Conservation (phyloP, 129 eudicot species). For the Oenanthe sinensis region DNA sequence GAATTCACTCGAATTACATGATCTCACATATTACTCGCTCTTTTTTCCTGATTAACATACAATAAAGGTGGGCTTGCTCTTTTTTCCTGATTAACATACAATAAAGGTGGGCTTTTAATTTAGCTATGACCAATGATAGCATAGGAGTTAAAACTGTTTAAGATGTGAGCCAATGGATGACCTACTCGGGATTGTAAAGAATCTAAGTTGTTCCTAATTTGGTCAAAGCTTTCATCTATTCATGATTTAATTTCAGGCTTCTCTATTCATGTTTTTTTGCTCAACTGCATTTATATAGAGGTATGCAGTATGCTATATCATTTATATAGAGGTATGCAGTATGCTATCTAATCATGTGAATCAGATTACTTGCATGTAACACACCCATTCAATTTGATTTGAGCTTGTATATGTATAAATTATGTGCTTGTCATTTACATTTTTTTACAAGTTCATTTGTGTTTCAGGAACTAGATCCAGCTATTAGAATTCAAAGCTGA, state of each 20-base stretch:
- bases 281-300: not conserved
- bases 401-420: not conserved
- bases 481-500: not conserved
- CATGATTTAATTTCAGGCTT: not conserved
- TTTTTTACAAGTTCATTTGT: not conserved
- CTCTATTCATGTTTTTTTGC: not conserved
- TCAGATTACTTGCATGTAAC: not conserved
- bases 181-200: not conserved
- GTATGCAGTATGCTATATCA: not conserved
- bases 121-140: not conserved
- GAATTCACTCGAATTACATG: not conserved
- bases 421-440: not conserved
- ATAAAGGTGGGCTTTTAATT: not conserved
- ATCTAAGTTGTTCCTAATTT: not conserved
- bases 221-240: not conserved
- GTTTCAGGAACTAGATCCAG: conserved; percentile 1
- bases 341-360: not conserved
- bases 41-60: not conserved
- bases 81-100: not conserved
- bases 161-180: not conserved
- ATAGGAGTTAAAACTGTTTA: not conserved
- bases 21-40: not conserved
- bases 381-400: not conserved
- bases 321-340: not conserved
- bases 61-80: not conserved